A percentile compares a stretch with the other conserved stretches of the same genome.
Evolutionary conservation across 2,329 filamentous ascomycete species (phyloP).

Genomic region (Madurella fahalii): DNA sequence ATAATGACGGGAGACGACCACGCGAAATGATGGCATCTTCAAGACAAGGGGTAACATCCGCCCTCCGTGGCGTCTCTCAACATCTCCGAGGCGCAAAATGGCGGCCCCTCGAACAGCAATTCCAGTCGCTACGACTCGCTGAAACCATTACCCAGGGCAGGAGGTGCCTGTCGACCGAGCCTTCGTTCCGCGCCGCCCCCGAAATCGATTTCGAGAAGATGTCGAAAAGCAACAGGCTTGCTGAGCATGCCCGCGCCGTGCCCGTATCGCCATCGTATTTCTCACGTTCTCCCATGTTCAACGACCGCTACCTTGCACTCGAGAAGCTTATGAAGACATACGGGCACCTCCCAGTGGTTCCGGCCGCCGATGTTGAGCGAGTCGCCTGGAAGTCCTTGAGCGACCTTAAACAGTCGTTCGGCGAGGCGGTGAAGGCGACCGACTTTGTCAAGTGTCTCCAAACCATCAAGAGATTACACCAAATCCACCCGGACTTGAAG

Average conservation of each 20-base stretch:
- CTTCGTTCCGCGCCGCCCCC: conserved; percentile 17
- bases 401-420: conserved; percentile 68
- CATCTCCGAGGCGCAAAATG: conserved; percentile 8
- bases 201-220: conserved; percentile 25
- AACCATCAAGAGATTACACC: conserved; percentile 75
- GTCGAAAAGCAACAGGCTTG: conserved; percentile 26
- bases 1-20: conserved; percentile 20
- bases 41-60: conserved; percentile 20
- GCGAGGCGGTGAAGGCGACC: conserved; percentile 68
- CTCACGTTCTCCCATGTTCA: conserved; percentile 78
- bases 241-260: conserved; percentile 64
- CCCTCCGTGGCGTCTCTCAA: conserved; percentile 21
- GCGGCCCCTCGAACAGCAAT: conserved; percentile 23
- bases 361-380: conserved; percentile 61
- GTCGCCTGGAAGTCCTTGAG: conserved; percentile 77
- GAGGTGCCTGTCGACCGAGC: conserved; percentile 21
- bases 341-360: conserved; percentile 65
- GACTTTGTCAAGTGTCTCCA: conserved; percentile 75
- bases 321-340: conserved; percentile 69
- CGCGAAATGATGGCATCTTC: conserved; percentile 26
- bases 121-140: conserved; percentile 20
- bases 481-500: conserved; percentile 74
- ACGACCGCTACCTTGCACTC: conserved; percentile 74
- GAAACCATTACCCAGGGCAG: background rate
- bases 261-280: conserved; percentile 94